Percentiles rank a stretch among this genome's conserved stretches.
Conservation (phyloP, 2,329 filamentous ascomycete genomes). For the Myotisia sp. region DNA sequence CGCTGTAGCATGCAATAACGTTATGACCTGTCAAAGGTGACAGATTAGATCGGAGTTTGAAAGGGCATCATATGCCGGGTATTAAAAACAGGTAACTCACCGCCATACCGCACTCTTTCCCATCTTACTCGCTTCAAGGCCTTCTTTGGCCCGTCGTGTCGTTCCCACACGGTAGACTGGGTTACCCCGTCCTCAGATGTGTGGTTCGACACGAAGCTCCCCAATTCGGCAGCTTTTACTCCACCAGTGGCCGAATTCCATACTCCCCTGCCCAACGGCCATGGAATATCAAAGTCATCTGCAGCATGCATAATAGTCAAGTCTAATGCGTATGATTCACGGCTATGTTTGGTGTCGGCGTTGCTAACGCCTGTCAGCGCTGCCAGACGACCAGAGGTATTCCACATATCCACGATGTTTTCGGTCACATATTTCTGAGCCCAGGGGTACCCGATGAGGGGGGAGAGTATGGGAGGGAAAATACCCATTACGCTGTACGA, state of each 20-base stretch:
- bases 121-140: slow-evolving; percentile 28
- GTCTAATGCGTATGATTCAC: slow-evolving; percentile 41
- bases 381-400: slow-evolving; percentile 50
- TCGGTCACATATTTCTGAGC: slow-evolving; percentile 47
- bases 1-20: slow-evolving; percentile 27
- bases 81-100: slow-evolving; percentile 17
- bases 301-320: slow-evolving; percentile 65
- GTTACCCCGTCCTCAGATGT: slow-evolving; percentile 18
- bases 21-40: slow-evolving; percentile 23
- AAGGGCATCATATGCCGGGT: background rate
- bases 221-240: slow-evolving; percentile 15
- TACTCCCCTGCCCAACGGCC: slow-evolving; percentile 32
- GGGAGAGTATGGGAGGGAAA: slow-evolving; percentile 60
- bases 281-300: slow-evolving; percentile 73
- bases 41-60: background rate
- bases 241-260: slow-evolving; percentile 27
- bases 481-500: slow-evolving; percentile 67
- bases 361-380: slow-evolving; percentile 23
- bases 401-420: slow-evolving; percentile 68
- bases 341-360: slow-evolving; percentile 35
- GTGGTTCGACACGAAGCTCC: slow-evolving; percentile 19
- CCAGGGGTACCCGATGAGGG: slow-evolving; percentile 52
- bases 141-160: slow-evolving; percentile 10
- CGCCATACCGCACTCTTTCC: slow-evolving; percentile 32
- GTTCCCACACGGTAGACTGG: slow-evolving; percentile 28